Percentiles rank a stretch among this genome's conserved stretches.
phyloP scores from a whole-genome alignment of 2,329 filamentous ascomycete genomes.

The Trichoderma asperellum region DNA sequence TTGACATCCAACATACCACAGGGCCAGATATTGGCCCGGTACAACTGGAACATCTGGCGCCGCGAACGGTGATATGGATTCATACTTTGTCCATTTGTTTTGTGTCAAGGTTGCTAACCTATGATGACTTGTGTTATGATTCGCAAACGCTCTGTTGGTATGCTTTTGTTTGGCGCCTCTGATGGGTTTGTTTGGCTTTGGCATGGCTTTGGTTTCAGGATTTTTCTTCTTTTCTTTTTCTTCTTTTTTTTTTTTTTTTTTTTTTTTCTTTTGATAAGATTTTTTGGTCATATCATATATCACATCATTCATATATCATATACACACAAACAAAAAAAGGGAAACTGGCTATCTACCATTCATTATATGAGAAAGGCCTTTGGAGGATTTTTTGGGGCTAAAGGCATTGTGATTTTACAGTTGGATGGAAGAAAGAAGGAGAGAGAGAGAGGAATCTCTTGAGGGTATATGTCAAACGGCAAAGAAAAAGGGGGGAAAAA shows the following conservation, averaged over 20 bases:
- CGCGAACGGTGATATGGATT: not conserved
- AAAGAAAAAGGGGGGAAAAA: not conserved
- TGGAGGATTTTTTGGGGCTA: not conserved
- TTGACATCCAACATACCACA: not conserved
- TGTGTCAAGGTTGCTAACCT: not conserved
- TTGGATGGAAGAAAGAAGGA: not conserved
- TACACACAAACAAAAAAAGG: not conserved
- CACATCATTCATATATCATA: not conserved
- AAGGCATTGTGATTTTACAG: slow-evolving; percentile 3
- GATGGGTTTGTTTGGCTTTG: slow-evolving; percentile 5
- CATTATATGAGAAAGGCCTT: not conserved
- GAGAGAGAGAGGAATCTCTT: not conserved
- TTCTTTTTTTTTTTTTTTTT: too few relatives aligned
- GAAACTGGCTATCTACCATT: not conserved
- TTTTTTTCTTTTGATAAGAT: not conserved
- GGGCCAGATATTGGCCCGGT: not conserved
- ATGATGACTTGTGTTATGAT: slow-evolving; percentile 9
- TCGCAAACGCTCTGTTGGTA: slow-evolving; percentile 2
- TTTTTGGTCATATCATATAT: not conserved
- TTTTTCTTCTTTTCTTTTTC: not conserved
- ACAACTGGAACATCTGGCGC: not conserved
- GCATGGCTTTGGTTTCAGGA: not conserved
- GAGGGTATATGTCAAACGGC: not conserved
- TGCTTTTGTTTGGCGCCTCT: slow-evolving; percentile 19
- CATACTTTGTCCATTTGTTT: not conserved